Conservation (phyloP, 495 filamentous ascomycete genomes). For the Pyronema domesticum region DNA sequence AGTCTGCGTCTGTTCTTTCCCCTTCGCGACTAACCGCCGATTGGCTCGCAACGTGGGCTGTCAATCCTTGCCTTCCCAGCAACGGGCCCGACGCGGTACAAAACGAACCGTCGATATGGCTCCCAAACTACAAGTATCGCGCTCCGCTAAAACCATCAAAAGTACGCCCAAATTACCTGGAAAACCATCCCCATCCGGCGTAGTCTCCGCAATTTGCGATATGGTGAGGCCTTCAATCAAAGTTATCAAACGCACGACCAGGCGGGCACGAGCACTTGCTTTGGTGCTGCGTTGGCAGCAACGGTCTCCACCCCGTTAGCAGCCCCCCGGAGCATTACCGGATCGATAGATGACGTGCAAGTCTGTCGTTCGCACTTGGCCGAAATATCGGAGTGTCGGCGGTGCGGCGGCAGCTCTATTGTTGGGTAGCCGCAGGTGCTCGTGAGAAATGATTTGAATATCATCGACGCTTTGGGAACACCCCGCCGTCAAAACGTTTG, state of each 20-base stretch:
- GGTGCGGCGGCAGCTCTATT: not conserved
- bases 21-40: not conserved
- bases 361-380: not conserved
- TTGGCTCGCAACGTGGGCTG: not conserved
- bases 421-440: not conserved
- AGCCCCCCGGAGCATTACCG: not conserved
- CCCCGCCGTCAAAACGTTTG: not conserved
- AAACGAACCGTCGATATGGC: not conserved
- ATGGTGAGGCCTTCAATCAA: not conserved
- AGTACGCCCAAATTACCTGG: too few relatives aligned
- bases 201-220: not conserved
- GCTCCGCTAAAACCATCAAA: too few relatives aligned
- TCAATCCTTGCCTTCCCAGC: not conserved
- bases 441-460: not conserved
- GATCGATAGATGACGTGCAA: not conserved
- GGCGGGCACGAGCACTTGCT: not conserved
- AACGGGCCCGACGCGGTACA: not conserved
- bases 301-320: not conserved
- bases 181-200: too few relatives aligned
- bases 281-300: not conserved
- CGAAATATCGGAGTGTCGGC: not conserved
- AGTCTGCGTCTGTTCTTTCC: not conserved
- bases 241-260: not conserved
- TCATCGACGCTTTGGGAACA: not conserved
- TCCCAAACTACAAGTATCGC: too few relatives aligned